Percentiles rank a stretch among this genome's conserved stretches.
Evolutionary conservation across 805 yeast genomes (phyloP).

Genomic region (Kodamaea neixiangensis): DNA sequence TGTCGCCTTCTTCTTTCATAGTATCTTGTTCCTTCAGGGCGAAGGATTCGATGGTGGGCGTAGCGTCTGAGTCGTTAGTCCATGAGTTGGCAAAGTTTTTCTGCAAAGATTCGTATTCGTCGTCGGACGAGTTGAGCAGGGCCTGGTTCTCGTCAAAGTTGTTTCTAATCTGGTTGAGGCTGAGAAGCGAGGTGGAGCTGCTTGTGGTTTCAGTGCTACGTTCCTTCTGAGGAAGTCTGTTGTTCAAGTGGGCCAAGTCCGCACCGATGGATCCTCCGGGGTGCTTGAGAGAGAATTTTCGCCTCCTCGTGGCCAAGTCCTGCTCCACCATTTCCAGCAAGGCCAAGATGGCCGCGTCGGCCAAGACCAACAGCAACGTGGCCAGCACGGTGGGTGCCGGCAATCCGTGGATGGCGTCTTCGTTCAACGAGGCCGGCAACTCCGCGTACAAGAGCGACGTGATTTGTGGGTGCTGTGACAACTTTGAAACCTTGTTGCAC

Average conservation of each 20-base stretch:
- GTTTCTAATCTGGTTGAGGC: constrained; percentile 13
- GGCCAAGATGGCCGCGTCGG: constrained; percentile 79
- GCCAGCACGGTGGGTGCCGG: constrained; percentile 90
- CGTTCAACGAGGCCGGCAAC: constrained; percentile 58
- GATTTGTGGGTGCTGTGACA: constrained; percentile 53
- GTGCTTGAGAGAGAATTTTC: constrained; percentile 67
- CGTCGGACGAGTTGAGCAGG: constrained; percentile 24
- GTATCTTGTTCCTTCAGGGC: not conserved
- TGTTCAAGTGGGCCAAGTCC: constrained; percentile 38
- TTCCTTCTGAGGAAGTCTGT: constrained; percentile 16
- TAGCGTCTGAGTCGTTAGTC: not conserved
- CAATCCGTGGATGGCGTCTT: constrained; percentile 67
- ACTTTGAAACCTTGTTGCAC: constrained; percentile 55
- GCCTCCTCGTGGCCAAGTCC: constrained; percentile 55
- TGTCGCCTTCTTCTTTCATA: too few species aligned
- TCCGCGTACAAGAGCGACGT: constrained; percentile 60
- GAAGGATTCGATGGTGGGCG: not conserved
- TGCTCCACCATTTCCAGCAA: constrained; percentile 64
- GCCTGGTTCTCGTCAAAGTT: constrained; percentile 9
- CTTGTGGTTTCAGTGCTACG: not conserved
- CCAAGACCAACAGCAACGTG: constrained; percentile 69
- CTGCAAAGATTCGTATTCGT: constrained; percentile 12
- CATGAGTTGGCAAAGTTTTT: not conserved
- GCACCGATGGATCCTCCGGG: constrained; percentile 92
- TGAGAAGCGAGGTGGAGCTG: constrained; percentile 13